These are phyloP conservation scores for Pinus tabuliformis DNA, from an alignment of 75 land plant species.

Conservation along the genomic window DNA sequence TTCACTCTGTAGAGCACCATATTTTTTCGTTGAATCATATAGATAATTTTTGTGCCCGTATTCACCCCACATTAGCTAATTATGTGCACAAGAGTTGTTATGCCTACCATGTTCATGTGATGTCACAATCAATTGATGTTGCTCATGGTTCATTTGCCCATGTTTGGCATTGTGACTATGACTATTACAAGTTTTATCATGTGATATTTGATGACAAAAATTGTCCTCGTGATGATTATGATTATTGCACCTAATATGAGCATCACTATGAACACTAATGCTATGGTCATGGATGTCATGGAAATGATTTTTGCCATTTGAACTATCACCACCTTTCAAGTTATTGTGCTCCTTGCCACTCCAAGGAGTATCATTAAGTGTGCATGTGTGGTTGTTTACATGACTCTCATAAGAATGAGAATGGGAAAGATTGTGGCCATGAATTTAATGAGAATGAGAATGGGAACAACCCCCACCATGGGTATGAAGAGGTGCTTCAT, in stretches of 20 bases:
- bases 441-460: slow-evolving; percentile 22
- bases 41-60: background rate
- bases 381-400: slow-evolving; percentile 15
- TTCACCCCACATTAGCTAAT: background rate
- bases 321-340: background rate
- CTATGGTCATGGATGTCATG: slow-evolving; percentile 14
- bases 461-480: slow-evolving; percentile 75
- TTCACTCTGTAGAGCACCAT: background rate
- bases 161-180: background rate
- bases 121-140: background rate
- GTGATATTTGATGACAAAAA: background rate
- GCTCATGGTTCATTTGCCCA: background rate
- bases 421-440: slow-evolving; percentile 40
- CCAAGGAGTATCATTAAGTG: background rate
- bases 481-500: slow-evolving; percentile 96
- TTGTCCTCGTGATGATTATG: slow-evolving; percentile 13
- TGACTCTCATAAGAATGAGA: slow-evolving; percentile 25
- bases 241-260: slow-evolving; percentile 8
- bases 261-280: slow-evolving; percentile 3
- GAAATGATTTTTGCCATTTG: background rate
- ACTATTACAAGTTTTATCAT: background rate
- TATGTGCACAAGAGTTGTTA: slow-evolving; percentile 8
- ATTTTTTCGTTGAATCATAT: background rate
- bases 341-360: background rate
- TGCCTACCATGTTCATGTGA: slow-evolving; percentile 8